Conservation (phyloP, 2,329 filamentous ascomycete genomes). For the Aspergillus texensis region DNA sequence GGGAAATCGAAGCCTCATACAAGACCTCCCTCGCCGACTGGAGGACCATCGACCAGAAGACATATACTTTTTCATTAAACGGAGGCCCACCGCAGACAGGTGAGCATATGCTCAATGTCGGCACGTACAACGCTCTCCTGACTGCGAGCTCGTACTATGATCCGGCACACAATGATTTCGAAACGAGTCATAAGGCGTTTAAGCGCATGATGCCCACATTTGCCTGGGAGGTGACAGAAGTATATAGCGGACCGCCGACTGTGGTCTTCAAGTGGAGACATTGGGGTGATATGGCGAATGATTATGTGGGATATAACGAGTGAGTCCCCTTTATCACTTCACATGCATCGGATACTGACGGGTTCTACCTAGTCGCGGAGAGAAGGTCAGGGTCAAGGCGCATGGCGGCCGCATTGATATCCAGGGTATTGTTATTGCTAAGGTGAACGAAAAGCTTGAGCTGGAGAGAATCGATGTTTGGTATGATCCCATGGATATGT, state of each 20-base stretch:
- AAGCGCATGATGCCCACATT: conserved; percentile 74
- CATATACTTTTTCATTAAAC: conserved; percentile 67
- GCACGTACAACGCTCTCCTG: conserved; percentile 71
- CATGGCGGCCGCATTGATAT: conserved; percentile 66
- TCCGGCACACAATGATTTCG: conserved; percentile 63
- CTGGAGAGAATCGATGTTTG: conserved; percentile 64
- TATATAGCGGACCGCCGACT: conserved; percentile 65
- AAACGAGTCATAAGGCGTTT: conserved; percentile 68
- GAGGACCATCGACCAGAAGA: conserved; percentile 63
- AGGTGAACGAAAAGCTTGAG: conserved; percentile 62
- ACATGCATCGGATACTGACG: not conserved
- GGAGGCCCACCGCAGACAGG: conserved; percentile 59
- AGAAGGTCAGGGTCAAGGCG: conserved; percentile 64
- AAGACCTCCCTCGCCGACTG: conserved; percentile 64
- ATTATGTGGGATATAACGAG: conserved; percentile 68
- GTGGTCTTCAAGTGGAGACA: conserved; percentile 69
- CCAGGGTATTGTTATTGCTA: conserved; percentile 64
- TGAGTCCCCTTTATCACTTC: conserved; percentile 39
- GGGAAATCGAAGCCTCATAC: conserved; percentile 72
- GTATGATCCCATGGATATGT: conserved; percentile 69
- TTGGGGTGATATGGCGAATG: conserved; percentile 68
- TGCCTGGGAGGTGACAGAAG: conserved; percentile 71
- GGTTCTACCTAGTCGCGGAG: conserved; percentile 54
- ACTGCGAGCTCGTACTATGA: conserved; percentile 66
- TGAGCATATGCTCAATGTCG: conserved; percentile 67